Evolutionary conservation across 169 alveolate species (phyloP).

Genomic region (Perkinsus marinus): DNA sequence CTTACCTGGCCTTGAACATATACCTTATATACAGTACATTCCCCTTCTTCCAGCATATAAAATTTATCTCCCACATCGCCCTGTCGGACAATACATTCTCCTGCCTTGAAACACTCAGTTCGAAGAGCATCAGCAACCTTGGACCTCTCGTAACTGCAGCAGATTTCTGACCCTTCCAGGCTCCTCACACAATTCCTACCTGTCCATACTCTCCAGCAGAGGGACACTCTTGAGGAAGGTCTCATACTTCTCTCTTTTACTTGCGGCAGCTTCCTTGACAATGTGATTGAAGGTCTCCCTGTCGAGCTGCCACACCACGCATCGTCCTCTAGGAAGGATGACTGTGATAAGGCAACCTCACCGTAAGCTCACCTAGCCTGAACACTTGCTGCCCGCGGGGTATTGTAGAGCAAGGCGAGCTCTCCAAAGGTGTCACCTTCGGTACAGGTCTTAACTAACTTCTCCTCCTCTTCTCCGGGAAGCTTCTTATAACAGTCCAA

Average conservation of each 20-base stretch:
- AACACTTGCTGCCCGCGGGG: conserved; percentile 86
- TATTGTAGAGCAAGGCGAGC: conserved; percentile 78
- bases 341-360: too few species aligned
- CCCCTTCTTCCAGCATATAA: conserved; percentile 75
- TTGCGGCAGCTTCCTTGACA: conserved; percentile 75
- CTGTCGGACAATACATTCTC: conserved; percentile 66
- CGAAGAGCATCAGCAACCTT: conserved; percentile 75
- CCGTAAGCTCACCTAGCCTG: conserved; percentile 53
- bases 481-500: conserved; percentile 52
- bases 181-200: too few species aligned
- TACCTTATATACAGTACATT: conserved; percentile 73
- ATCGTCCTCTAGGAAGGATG: conserved; percentile 42
- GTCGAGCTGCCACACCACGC: conserved; percentile 66
- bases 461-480: conserved; percentile 37
- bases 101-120: conserved; percentile 37
- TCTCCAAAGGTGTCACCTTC: conserved; percentile 89
- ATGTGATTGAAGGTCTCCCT: conserved; percentile 79
- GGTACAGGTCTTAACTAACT: conserved; percentile 36
- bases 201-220: background rate
- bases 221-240: conserved; percentile 37
- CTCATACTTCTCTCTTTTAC: conserved; percentile 64
- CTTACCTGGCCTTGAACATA: conserved; percentile 11
- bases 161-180: too few species aligned
- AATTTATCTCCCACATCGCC: conserved; percentile 81
- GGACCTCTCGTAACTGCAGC: conserved; percentile 65